A percentile compares a stretch with the other conserved stretches of the same genome.
phyloP scores from a whole-genome alignment of 495 filamentous ascomycete species.

The Pyrenula aspistea region DNA sequence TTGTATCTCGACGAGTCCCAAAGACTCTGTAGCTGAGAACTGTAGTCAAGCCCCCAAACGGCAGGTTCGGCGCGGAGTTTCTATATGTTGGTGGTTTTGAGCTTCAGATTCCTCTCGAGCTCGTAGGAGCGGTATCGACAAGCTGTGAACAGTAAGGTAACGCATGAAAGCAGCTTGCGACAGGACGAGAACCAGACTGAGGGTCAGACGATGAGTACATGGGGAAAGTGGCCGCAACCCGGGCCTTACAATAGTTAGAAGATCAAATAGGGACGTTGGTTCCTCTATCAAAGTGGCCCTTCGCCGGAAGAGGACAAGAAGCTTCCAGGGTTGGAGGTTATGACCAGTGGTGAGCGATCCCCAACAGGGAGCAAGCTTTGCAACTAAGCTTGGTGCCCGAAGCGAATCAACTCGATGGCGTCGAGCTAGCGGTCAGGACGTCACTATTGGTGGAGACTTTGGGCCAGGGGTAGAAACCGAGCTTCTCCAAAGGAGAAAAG shows the following conservation, averaged over 20 bases:
- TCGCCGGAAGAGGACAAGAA: not conserved
- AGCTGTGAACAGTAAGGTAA: not conserved
- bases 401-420: not conserved
- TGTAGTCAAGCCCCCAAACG: not conserved
- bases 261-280: not conserved
- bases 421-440: not conserved
- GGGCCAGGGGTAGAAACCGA: not conserved
- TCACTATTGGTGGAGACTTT: not conserved
- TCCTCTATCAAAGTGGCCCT: not conserved
- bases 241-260: not conserved
- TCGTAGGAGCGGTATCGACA: no score
- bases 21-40: not conserved
- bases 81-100: not conserved
- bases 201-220: not conserved
- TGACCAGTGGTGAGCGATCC: not conserved
- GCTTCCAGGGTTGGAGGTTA: not conserved
- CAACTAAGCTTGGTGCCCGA: not conserved
- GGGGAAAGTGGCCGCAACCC: not conserved
- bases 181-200: not conserved
- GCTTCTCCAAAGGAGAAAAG: not conserved
- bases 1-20: no score
- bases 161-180: not conserved
- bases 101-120: no score
- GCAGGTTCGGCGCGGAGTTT: not conserved
- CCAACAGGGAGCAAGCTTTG: not conserved